phyloP scores from a whole-genome alignment of 345 rosid genomes.

The Linum lewisii region DNA sequence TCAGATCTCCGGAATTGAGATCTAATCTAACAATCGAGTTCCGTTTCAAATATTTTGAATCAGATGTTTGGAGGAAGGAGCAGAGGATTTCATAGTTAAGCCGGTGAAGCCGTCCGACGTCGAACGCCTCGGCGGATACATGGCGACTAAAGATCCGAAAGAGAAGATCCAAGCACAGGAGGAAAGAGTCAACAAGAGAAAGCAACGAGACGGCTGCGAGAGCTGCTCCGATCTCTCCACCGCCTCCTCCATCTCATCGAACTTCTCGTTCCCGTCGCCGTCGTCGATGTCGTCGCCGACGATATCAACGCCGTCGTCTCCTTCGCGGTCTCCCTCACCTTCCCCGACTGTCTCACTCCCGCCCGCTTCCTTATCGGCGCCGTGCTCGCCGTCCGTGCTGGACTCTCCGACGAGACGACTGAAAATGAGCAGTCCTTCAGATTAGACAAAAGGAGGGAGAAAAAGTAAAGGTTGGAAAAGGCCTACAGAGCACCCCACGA shows the following conservation, averaged over 20 bases:
- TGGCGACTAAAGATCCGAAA: slow-evolving; percentile 29
- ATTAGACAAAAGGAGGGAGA: too few species aligned
- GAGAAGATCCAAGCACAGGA: not conserved
- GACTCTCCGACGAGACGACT: not conserved
- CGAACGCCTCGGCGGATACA: slow-evolving; percentile 48
- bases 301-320: not conserved
- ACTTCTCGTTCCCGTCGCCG: slow-evolving; percentile 19
- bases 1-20: not conserved
- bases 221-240: not conserved
- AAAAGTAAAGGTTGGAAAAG: not conserved
- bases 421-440: not conserved
- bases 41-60: slow-evolving; percentile 1
- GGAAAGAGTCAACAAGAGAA: slow-evolving; percentile 36
- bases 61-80: slow-evolving; percentile 96
- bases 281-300: slow-evolving; percentile 12
- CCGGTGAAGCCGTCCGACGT: slow-evolving; percentile 93
- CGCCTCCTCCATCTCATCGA: slow-evolving; percentile 11
- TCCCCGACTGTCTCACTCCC: not conserved
- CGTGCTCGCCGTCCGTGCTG: not conserved
- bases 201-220: slow-evolving; percentile 37
- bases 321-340: not conserved
- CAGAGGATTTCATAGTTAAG: slow-evolving; percentile 78
- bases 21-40: not conserved
- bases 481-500: not conserved
- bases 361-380: not conserved